Conservation (phyloP, 805 yeast genomes). For the Zygoascus ofunaensis region DNA sequence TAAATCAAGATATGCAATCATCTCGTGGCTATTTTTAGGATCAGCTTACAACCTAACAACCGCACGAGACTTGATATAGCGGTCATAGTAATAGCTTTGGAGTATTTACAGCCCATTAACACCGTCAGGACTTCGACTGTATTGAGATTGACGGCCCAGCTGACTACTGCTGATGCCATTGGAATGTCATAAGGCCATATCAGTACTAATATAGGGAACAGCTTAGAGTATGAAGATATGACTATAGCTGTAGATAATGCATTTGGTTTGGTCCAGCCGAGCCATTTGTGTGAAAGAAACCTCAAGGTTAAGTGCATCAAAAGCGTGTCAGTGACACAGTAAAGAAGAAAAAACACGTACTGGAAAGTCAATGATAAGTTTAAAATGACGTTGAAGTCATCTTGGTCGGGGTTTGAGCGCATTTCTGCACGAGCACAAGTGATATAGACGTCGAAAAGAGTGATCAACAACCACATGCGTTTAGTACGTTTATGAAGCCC, state of each 20-base stretch:
- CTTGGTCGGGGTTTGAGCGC: conserved; percentile 32
- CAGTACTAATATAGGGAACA: conserved; percentile 85
- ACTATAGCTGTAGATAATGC: conserved; percentile 58
- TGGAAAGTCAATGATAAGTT: conserved; percentile 28
- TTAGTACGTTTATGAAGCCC: conserved; percentile 18
- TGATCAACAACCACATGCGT: conserved; percentile 52
- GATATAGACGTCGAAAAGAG: conserved; percentile 80
- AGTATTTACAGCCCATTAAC: conserved; percentile 31
- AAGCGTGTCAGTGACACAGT: conserved; percentile 29
- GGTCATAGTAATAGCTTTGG: conserved; percentile 25
- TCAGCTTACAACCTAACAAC: conserved; percentile 9
- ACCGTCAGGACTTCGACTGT: conserved; percentile 56
- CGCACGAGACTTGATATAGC: conserved; percentile 14
- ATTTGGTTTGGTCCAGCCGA: conserved; percentile 33
- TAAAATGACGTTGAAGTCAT: conserved; percentile 12
- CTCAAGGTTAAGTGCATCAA: conserved; percentile 31
- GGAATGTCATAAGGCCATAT: conserved; percentile 96
- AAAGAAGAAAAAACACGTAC: conserved; percentile 30
- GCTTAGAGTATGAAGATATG: conserved; percentile 67
- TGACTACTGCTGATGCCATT: conserved; percentile 50
- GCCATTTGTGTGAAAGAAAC: conserved; percentile 24
- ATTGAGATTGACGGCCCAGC: conserved; percentile 50
- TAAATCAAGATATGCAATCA: too few species aligned
- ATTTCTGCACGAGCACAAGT: conserved; percentile 84
- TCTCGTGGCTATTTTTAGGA: background rate